Conservation (phyloP, 2,329 filamentous ascomycete species). For the Aureobasidium uvarum region DNA sequence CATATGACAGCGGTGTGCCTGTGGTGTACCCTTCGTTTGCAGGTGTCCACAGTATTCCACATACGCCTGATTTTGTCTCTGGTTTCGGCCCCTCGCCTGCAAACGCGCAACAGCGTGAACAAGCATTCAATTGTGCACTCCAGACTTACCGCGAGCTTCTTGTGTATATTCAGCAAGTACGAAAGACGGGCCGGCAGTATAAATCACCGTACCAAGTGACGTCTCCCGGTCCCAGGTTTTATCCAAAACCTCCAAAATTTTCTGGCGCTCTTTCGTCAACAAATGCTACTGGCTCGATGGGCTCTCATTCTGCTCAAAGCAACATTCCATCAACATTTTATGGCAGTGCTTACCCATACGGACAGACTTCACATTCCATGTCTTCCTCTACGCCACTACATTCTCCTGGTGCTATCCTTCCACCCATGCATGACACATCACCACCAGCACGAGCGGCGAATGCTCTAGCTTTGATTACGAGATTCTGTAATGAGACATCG, state of each 20-base stretch:
- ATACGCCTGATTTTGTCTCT: background rate
- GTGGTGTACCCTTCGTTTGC: conserved; percentile 4
- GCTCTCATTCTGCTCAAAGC: background rate
- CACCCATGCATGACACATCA: conserved; percentile 43
- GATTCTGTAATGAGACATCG: conserved; percentile 72
- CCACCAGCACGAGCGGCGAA: conserved; percentile 57
- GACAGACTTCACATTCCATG: conserved; percentile 34
- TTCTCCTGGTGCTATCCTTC: conserved; percentile 35
- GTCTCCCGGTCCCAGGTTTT: conserved; percentile 56
- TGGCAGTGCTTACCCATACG: conserved; percentile 22
- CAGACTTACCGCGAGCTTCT: conserved; percentile 51
- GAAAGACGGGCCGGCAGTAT: conserved; percentile 41
- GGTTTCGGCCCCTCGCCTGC: conserved; percentile 40
- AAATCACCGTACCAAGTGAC: conserved; percentile 42
- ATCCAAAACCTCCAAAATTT: conserved; percentile 60
- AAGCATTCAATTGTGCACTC: conserved; percentile 48
- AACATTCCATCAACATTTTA: background rate
- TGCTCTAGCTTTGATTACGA: conserved; percentile 69
- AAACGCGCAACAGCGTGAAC: conserved; percentile 46
- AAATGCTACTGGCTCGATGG: background rate
- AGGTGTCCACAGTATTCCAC: conserved; percentile 3
- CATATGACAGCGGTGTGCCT: background rate
- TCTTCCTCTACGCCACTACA: conserved; percentile 4
- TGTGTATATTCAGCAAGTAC: conserved; percentile 48
- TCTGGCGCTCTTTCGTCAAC: conserved; percentile 43